Base-by-base conservation (phyloP, 257 asterid genomes). In the Solanum tarijense region DNA sequence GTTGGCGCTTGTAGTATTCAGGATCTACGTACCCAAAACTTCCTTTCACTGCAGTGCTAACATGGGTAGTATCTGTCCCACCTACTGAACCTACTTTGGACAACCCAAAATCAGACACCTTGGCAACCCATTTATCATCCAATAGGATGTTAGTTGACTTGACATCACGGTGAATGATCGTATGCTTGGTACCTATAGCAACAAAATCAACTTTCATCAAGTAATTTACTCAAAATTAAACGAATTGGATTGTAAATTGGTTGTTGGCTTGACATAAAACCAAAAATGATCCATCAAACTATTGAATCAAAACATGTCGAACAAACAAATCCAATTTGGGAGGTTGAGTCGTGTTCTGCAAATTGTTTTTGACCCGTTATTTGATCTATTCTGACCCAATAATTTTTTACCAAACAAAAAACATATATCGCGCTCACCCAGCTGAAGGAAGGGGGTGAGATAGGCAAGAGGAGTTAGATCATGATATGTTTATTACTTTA, bases 11-110 rank as follows among this genome's bases (percentile, higher is more conserved):
- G 62, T 52, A 94, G 84, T 95, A 95, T 79, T 95, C 98, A 0
- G 98, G 98, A 41, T 95, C 96, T 0, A 95, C 29, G 84, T 95
- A 95, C 1, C 96, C 98, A 5, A 94, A 69, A 86, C 96, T 95
- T 3, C 97, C 98, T 82, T 94, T 95, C 27, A 95, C 98, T 34
- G 55, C 91, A 1, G 97, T 94, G 93, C 93, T 93, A 79, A 95
- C 97, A 32, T 94, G 95, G 60, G 91, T 86, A 25, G 2, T 9
- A 34, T 89, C 36, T 23, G 32, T 32, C n/a, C 92, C 93, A 0
- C 65, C 89, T 0, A 86, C 43, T 11, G 97, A 94, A 20, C 98
- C 95, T 4, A 91, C 82, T 82, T 92, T 95, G 12, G 98, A 95
- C 39, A 95, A 90, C 27, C 98, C 97, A 38, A 95, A 94, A 76